phyloP scores from a whole-genome alignment of 306 rosid species.

The Prosopis cineraria region DNA sequence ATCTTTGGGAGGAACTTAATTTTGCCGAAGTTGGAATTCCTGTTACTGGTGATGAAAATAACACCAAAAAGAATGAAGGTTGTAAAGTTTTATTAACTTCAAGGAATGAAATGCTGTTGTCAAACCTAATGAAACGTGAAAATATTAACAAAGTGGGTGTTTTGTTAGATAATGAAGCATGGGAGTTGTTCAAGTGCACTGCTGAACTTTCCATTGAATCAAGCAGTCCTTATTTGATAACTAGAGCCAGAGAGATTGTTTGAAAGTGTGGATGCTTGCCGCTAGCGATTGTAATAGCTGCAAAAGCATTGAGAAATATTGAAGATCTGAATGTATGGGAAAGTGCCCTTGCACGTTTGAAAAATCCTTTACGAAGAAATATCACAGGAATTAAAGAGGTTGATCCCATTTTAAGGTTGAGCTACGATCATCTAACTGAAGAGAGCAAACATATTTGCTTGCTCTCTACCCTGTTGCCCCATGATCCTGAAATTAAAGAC shows the following conservation, averaged over 20 bases:
- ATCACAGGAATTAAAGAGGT: background rate
- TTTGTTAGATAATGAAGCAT: background rate
- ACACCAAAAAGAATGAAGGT: background rate
- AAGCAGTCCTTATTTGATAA: background rate
- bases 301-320: background rate
- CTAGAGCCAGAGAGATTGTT: background rate
- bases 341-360: background rate
- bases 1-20: background rate
- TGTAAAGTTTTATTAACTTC: background rate
- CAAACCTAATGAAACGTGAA: background rate
- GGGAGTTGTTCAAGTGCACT: background rate
- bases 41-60: background rate
- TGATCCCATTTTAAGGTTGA: background rate
- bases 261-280: background rate
- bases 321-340: background rate
- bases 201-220: background rate
- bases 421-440: background rate
- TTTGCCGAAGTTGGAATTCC: background rate
- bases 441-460: background rate
- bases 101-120: background rate
- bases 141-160: background rate
- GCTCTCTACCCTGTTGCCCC: background rate
- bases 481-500: background rate
- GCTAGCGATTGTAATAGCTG: background rate
- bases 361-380: background rate